A percentile compares a stretch with the other conserved stretches of the same genome.
Evolutionary conservation across 2,329 filamentous ascomycete species (phyloP).

Genomic region (Aspergillus fischeri): DNA sequence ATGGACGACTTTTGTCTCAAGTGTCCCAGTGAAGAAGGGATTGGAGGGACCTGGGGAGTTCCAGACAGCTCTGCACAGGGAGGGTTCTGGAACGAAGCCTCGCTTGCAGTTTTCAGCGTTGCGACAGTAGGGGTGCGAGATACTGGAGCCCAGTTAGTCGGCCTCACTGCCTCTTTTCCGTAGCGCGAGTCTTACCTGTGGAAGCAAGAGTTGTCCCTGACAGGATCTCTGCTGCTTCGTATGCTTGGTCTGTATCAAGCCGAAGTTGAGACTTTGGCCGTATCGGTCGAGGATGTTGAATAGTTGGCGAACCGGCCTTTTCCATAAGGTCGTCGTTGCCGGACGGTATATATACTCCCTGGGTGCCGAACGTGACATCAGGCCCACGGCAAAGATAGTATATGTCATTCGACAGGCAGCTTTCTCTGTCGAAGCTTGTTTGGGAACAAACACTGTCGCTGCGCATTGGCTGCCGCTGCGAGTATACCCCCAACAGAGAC

Average conservation of each 20-base stretch:
- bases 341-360: conserved; percentile 21
- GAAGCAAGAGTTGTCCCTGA: conserved; percentile 26
- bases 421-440: conserved; percentile 35
- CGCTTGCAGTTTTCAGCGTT: conserved; percentile 19
- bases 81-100: conserved; percentile 12
- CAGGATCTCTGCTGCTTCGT: conserved; percentile 26
- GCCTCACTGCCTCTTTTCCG: conserved; percentile 15
- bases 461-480: conserved; percentile 14
- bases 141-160: conserved; percentile 20
- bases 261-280: conserved; percentile 28
- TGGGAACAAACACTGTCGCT: conserved; percentile 30
- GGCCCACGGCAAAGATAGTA: conserved; percentile 34
- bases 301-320: conserved; percentile 25
- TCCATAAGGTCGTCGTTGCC: conserved; percentile 17
- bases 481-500: conserved; percentile 35
- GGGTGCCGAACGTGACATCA: conserved; percentile 25
- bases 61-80: conserved; percentile 20
- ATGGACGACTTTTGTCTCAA: conserved; percentile 31
- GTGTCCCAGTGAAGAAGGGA: conserved; percentile 19
- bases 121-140: conserved; percentile 28
- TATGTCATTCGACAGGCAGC: conserved; percentile 35
- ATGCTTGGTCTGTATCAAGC: conserved; percentile 26
- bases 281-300: conserved; percentile 29
- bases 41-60: conserved; percentile 18
- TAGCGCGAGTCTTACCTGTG: conserved; percentile 14